phyloP scores from a whole-genome alignment of 108 stramenopile genomes.

The Fragilariopsis cylindrus region DNA sequence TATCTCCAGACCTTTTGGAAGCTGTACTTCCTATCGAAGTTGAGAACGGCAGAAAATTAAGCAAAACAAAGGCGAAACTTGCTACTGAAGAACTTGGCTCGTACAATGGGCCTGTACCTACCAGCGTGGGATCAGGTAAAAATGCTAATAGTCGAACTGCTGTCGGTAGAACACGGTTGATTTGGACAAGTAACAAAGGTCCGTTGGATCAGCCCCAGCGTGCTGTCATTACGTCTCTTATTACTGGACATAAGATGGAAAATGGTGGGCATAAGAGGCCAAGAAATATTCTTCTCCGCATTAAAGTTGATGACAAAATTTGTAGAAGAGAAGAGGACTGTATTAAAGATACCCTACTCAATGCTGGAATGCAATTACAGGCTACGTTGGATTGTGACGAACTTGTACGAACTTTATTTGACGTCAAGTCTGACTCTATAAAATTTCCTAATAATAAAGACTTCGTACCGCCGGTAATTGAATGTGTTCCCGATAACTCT shows the following conservation, averaged over 20 bases:
- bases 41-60: slow-evolving; percentile 20
- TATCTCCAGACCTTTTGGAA: slow-evolving; percentile 1
- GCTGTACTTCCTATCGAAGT: slow-evolving; percentile 39
- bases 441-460: neutral
- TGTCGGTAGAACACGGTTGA: slow-evolving; percentile 63
- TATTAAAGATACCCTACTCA: neutral
- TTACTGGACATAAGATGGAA: slow-evolving; percentile 61
- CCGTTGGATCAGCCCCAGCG: slow-evolving; percentile 33
- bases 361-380: neutral
- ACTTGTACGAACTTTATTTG: neutral
- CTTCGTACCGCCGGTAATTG: slow-evolving; percentile 24
- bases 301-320: slow-evolving; percentile 56
- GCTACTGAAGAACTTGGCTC: slow-evolving; percentile 51
- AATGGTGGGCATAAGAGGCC: slow-evolving; percentile 53
- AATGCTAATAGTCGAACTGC: slow-evolving; percentile 35
- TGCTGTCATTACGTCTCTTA: slow-evolving; percentile 50
- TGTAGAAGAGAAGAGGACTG: neutral
- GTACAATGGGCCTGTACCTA: slow-evolving; percentile 57
- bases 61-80: slow-evolving; percentile 25
- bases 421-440: neutral
- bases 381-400: slow-evolving; percentile 3
- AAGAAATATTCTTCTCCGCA: slow-evolving; percentile 57
- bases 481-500: slow-evolving; percentile 53
- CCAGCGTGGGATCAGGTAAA: slow-evolving; percentile 29
- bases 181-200: slow-evolving; percentile 56